Conservation (phyloP, 73 alveolate genomes). For the Tetrahymena malaccensis region DNA sequence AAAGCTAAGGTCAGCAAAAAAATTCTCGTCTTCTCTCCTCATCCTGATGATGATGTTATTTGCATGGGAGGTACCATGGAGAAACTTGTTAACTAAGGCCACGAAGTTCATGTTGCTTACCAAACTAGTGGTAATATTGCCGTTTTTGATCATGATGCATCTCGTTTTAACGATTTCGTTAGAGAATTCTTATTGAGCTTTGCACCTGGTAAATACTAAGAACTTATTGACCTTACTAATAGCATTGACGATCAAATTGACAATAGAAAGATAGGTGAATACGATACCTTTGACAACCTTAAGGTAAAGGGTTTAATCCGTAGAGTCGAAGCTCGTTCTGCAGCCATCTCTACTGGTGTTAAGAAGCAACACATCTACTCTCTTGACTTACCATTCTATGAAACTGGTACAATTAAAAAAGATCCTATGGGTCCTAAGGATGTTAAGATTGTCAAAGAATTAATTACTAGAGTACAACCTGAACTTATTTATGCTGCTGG, state of each 20-base stretch:
- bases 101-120: conserved; percentile 46
- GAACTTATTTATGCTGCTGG: conserved; percentile 49
- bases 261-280: conserved; percentile 26
- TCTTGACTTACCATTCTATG: conserved; percentile 45
- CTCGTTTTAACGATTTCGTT: conserved; percentile 32
- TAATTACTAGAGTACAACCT: conserved; percentile 24
- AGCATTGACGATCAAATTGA: conserved; percentile 22
- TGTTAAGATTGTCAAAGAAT: conserved; percentile 18
- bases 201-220: conserved; percentile 12
- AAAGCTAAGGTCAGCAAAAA: conserved; percentile 17
- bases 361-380: conserved; percentile 29
- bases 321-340: conserved; percentile 46
- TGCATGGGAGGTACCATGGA: conserved; percentile 56
- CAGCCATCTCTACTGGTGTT: conserved; percentile 43
- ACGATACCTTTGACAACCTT: conserved; percentile 23
- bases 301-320: conserved; percentile 35
- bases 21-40: conserved; percentile 49
- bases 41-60: conserved; percentile 58
- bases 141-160: conserved; percentile 45
- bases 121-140: conserved; percentile 46
- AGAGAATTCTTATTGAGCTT: conserved; percentile 3
- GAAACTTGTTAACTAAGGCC: conserved; percentile 42
- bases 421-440: conserved; percentile 40
- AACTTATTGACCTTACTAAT: neutral
- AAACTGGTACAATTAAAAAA: conserved; percentile 43